A percentile compares a stretch with the other conserved stretches of the same genome.
phyloP scores from a whole-genome alignment of 306 rosid species.

The Begonia fuchsioides region DNA sequence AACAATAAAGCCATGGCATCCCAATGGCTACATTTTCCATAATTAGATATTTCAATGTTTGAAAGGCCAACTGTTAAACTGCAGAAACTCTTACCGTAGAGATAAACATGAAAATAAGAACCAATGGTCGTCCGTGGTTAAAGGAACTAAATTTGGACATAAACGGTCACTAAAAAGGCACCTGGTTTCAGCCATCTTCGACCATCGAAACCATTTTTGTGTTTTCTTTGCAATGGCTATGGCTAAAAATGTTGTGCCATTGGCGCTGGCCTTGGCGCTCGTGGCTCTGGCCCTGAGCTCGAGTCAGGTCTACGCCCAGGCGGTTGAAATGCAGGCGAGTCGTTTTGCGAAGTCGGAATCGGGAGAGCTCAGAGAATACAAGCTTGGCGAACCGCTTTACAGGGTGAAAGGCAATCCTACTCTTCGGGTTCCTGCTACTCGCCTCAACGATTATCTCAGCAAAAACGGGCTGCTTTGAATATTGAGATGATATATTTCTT shows the following conservation, averaged over 20 bases:
- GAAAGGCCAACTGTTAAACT: too few relatives aligned
- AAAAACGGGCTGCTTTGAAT: neutral
- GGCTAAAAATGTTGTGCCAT: neutral
- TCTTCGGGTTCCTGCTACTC: neutral
- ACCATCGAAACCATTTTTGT: neutral
- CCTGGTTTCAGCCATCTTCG: neutral
- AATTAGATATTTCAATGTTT: too few relatives aligned
- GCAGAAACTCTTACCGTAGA: too few relatives aligned
- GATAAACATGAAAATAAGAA: neutral
- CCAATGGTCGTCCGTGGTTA: neutral
- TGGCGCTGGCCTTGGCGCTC: neutral
- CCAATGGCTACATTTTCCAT: too few relatives aligned
- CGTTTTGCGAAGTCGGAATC: neutral
- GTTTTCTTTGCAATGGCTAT: neutral
- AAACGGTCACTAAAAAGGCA: neutral
- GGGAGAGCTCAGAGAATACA: neutral
- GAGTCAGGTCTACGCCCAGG: neutral
- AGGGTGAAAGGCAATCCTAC: neutral
- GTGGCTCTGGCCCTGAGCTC: neutral
- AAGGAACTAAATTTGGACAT: neutral
- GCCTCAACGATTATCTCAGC: neutral
- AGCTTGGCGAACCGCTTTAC: neutral
- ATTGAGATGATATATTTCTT: neutral
- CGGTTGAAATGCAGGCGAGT: neutral
- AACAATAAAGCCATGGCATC: too few relatives aligned